phyloP scores from a whole-genome alignment of 257 asterid species.

The Buddleja alternifolia region DNA sequence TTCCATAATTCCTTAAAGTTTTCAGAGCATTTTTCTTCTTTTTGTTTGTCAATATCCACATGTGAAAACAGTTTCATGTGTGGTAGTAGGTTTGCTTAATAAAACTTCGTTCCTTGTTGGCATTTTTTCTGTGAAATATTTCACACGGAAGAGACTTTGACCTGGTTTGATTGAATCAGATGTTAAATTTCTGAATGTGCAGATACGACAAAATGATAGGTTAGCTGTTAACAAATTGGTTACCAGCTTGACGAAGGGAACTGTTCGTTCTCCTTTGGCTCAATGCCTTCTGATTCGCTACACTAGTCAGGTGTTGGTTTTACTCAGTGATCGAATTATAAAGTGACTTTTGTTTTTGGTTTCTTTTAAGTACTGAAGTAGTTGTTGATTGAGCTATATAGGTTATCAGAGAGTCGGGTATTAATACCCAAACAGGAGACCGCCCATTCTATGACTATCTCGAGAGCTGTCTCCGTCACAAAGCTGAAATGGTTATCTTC shows the following conservation, averaged over 20 bases:
- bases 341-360: slow-evolving; percentile 17
- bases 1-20: background rate
- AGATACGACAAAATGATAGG: slow-evolving; percentile 96
- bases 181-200: slow-evolving; percentile 32
- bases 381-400: slow-evolving; percentile 34
- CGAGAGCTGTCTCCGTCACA: slow-evolving; percentile 93
- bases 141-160: slow-evolving; percentile 1
- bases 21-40: background rate
- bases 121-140: background rate
- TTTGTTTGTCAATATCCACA: slow-evolving; percentile 21
- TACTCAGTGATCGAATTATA: slow-evolving; percentile 24
- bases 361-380: slow-evolving; percentile 27
- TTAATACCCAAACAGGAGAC: slow-evolving; percentile 72
- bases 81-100: background rate
- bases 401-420: slow-evolving; percentile 89
- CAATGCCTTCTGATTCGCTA: slow-evolving; percentile 96
- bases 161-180: slow-evolving; percentile 27
- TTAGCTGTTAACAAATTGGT: slow-evolving; percentile 95
- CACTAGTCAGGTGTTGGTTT: slow-evolving; percentile 71
- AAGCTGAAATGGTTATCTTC: slow-evolving; percentile 94
- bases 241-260: slow-evolving; percentile 89
- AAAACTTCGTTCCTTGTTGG: slow-evolving; percentile 5
- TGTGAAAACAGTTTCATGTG: slow-evolving; percentile 3
- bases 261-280: slow-evolving; percentile 92
- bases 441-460: slow-evolving; percentile 95